Evolutionary conservation across 345 rosid genomes (phyloP).

Genomic region (Diplotaxis tenuifolia): DNA sequence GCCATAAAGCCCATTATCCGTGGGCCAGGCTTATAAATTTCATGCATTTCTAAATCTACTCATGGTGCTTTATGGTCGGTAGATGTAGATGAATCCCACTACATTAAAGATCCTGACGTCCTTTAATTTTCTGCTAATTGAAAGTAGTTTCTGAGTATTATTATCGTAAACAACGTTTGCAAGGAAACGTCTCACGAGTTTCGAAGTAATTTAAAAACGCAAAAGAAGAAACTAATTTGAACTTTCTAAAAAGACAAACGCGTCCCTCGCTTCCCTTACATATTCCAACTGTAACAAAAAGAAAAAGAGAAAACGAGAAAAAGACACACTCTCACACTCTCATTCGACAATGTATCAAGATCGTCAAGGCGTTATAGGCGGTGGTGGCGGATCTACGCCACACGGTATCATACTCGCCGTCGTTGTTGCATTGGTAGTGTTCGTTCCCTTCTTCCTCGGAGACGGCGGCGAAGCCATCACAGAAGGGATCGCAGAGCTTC

Average conservation of each 20-base stretch:
- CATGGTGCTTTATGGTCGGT: not conserved
- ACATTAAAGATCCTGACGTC: not conserved
- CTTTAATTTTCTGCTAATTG: not conserved
- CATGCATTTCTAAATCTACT: not conserved
- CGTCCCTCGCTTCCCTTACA: constrained; percentile 12
- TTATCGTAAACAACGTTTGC: not conserved
- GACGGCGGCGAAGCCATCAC: constrained; percentile 81
- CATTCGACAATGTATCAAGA: constrained; percentile 35
- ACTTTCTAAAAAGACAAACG: constrained; percentile 16
- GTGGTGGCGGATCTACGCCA: constrained; percentile 48
- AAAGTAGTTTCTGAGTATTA: not conserved
- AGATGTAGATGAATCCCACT: not conserved
- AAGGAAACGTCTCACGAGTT: constrained; percentile 14
- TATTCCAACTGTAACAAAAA: constrained; percentile 3
- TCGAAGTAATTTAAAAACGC: not conserved
- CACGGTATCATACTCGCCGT: constrained; percentile 72
- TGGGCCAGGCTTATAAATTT: not conserved
- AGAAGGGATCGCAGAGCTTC: constrained; percentile 66
- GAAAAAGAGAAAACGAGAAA: not conserved
- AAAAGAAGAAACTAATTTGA: not conserved
- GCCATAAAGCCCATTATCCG: not conserved
- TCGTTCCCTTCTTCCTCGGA: constrained; percentile 64
- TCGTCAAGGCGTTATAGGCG: constrained; percentile 39
- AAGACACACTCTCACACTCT: not conserved
- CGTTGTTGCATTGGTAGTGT: constrained; percentile 58